A percentile compares a stretch with the other conserved stretches of the same genome.
These are phyloP conservation scores for Dactylorhiza incarnata DNA, from an alignment of 106 monocot species.

Conservation along the genomic window DNA sequence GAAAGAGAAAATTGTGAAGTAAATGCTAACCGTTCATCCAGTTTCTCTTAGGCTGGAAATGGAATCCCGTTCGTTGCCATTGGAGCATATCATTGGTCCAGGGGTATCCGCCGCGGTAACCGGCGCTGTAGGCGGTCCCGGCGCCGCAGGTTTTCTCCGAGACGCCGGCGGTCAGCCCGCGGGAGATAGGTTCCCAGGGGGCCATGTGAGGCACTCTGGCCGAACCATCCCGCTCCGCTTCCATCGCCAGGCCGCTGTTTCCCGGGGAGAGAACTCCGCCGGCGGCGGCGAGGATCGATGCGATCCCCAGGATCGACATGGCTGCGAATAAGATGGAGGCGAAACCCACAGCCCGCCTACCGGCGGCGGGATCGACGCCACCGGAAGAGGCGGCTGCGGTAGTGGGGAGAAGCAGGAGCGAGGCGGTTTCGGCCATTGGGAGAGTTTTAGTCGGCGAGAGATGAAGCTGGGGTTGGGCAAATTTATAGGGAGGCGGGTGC, in stretches of 20 bases:
- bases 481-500: not conserved
- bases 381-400: not conserved
- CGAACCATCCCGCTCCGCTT: not conserved
- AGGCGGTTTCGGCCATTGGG: not conserved
- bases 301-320: not conserved
- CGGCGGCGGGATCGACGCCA: not conserved
- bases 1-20: not conserved
- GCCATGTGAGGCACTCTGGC: not conserved
- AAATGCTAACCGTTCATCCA: slow-evolving; percentile 42
- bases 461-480: not conserved
- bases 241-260: no score
- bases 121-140: not conserved
- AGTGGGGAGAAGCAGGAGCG: not conserved
- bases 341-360: not conserved
- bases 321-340: not conserved
- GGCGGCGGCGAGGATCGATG: not conserved
- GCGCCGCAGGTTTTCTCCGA: slow-evolving; percentile 26
- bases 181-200: not conserved
- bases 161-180: slow-evolving; percentile 19
- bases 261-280: not conserved
- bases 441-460: not conserved
- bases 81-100: slow-evolving; percentile 42
- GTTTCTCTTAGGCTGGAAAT: slow-evolving; percentile 39
- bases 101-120: slow-evolving; percentile 1
- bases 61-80: slow-evolving; percentile 48